phyloP scores from a whole-genome alignment of 1,139 yeast species.

The Protomyces inouyei region DNA sequence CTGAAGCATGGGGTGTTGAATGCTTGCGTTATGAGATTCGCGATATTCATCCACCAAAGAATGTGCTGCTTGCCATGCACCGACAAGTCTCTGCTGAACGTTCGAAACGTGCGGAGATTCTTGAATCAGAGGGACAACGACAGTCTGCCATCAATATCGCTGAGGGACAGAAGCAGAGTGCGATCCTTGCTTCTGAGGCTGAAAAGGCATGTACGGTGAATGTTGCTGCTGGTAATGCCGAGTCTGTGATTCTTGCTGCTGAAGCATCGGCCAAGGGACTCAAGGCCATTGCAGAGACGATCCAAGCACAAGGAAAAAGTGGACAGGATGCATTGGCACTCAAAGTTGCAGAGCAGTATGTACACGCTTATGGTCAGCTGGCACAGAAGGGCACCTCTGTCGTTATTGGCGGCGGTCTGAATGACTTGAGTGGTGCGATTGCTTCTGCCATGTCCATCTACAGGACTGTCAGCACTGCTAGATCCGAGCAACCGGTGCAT shows the following conservation, averaged over 20 bases:
- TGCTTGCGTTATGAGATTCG: constrained; percentile 82
- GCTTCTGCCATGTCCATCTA: constrained; percentile 73
- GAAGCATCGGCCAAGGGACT: constrained; percentile 73
- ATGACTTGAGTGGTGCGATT: constrained; percentile 69
- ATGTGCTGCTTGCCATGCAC: constrained; percentile 25
- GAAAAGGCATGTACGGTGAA: constrained; percentile 58
- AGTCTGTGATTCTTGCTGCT: constrained; percentile 47
- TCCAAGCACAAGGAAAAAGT: constrained; percentile 56
- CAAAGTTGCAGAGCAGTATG: constrained; percentile 79
- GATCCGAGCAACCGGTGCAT: no score
- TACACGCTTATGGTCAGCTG: constrained; percentile 71
- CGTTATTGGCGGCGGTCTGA: constrained; percentile 59
- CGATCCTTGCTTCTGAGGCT: constrained; percentile 69
- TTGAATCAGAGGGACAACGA: constrained; percentile 79
- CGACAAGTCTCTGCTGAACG: constrained; percentile 77
- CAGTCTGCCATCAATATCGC: constrained; percentile 75
- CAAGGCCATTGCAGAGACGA: constrained; percentile 59
- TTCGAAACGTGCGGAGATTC: constrained; percentile 77
- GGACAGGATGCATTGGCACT: constrained; percentile 71
- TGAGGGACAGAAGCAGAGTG: constrained; percentile 70
- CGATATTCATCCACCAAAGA: constrained; percentile 78
- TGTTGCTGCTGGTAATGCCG: constrained; percentile 51
- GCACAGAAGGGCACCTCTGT: constrained; percentile 79
- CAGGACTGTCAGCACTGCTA: constrained; percentile 39
- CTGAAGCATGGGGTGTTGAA: constrained; percentile 78